Evolutionary conservation across 2,329 filamentous ascomycete species (phyloP), one percentile per base, ranked within the genome.

Genomic region (Acarospora socialis): DNA sequence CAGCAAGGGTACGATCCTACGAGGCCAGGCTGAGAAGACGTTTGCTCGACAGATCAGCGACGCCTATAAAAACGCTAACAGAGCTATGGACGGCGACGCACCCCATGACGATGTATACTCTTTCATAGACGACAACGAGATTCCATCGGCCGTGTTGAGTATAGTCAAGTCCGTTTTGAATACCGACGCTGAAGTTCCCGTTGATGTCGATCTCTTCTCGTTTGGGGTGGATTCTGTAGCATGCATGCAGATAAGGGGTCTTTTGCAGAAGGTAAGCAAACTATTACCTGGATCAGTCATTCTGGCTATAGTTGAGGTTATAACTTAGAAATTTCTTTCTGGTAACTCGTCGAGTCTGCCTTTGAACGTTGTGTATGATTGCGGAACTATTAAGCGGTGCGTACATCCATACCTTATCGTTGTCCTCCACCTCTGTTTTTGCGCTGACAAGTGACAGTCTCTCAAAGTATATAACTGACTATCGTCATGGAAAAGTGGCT

Each of bases 221-320:
- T 64, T 65, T 39, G 71, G 72, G 0, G 61, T 77, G 0, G 71
- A 77, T 45, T 78, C 73, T 0, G 63, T 70, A 2, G 60, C 63
- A 0, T 67, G 63, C 32, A 64, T 71, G 37, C 65, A 66, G 33
- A 60, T 75, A 13, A 51, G 66, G 17, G 24, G 24, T 2, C 18
- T 15, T 18, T 17, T 42, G 4, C 37, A 43, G 15, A 28, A 34
- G 21, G 33, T 27, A 12, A 4, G 7, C 15, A 23, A n/a, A 7
- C 8, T 15, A 4, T n/a, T 12, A 19, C 14, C 15, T 36, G 24
- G 43, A 41, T 23, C 32, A 48, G n/a, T 39, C n/a, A n/a, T n/a
- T n/a, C n/a, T n/a, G n/a, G n/a, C n/a, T n/a, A n/a, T n/a, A n/a
- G n/a, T n/a, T n/a, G 44, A 17, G 43, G 51, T 19, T 19, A 13